A percentile compares a stretch with the other conserved stretches of the same genome.
phyloP scores from a whole-genome alignment of 2,329 filamentous ascomycete genomes.

The Eutypella sp. region DNA sequence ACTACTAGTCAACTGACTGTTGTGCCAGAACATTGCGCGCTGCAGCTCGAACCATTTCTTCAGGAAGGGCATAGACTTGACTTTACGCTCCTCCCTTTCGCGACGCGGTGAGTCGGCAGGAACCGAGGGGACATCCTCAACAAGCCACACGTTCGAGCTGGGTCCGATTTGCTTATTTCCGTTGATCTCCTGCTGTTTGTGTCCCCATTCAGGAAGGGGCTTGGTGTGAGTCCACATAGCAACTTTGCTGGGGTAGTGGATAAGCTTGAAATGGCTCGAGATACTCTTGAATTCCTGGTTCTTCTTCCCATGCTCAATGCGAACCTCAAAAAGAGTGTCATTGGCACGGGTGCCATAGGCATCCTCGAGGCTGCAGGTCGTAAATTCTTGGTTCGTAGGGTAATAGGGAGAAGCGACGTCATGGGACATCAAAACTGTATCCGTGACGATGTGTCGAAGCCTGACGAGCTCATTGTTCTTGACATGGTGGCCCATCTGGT shows the following conservation, averaged over 20 bases:
- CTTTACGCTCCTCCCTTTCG: constrained; percentile 68
- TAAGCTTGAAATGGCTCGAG: constrained; percentile 89
- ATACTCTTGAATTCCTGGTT: constrained; percentile 84
- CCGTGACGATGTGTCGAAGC: constrained; percentile 79
- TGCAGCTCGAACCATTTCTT: constrained; percentile 96
- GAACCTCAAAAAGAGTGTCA: constrained; percentile 89
- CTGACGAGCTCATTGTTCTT: constrained; percentile 82
- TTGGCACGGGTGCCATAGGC: constrained; percentile 71
- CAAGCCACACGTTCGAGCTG: constrained; percentile 89
- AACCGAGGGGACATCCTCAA: constrained; percentile 84
- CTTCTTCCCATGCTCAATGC: constrained; percentile 79
- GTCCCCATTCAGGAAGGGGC: constrained; percentile 94
- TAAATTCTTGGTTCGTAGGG: constrained; percentile 98
- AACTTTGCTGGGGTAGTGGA: constrained; percentile 91
- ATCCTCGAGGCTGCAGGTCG: constrained; percentile 68
- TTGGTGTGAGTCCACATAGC: constrained; percentile 98
- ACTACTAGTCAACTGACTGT: constrained; percentile 94
- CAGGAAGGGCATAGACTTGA: constrained; percentile 83
- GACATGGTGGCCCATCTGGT: constrained; percentile 59
- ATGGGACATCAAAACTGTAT: constrained; percentile 83
- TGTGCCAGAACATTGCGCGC: constrained; percentile 98
- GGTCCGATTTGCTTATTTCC: constrained; percentile 94
- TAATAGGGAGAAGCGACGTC: constrained; percentile 95
- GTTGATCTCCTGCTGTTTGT: constrained; percentile 98
- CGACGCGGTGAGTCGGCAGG: constrained; percentile 67